Conservation (phyloP, 257 asterid genomes). For the Solanum commersonii region DNA sequence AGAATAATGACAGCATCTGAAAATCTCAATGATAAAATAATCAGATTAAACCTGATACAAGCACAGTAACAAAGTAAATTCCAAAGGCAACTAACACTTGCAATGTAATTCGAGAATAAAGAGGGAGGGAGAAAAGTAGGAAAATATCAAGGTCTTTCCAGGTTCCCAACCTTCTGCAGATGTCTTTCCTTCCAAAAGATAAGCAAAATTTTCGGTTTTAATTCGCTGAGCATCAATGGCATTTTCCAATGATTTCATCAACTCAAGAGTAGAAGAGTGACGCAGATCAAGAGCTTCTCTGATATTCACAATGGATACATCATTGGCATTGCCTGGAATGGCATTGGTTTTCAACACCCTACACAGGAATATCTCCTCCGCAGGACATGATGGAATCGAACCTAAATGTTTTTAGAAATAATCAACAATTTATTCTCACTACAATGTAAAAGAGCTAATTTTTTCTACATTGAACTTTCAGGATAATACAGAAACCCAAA, state of each 20-base stretch:
- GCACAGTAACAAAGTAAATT: not conserved
- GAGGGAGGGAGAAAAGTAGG: not conserved
- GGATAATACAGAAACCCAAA: not conserved
- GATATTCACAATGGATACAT: conserved; percentile 34
- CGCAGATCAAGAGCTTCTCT: conserved; percentile 61
- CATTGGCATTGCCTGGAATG: conserved; percentile 24
- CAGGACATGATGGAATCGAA: conserved; percentile 68
- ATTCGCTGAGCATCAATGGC: conserved; percentile 58
- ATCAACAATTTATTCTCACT: not conserved
- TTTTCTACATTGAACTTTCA: not conserved
- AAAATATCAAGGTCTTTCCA: conserved; percentile 10
- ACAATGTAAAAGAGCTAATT: not conserved
- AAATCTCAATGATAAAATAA: not conserved
- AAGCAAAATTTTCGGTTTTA: conserved; percentile 47
- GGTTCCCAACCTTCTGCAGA: conserved; percentile 62
- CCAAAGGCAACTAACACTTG: not conserved
- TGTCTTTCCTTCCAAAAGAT: conserved; percentile 39
- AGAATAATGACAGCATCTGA: conserved; percentile 53
- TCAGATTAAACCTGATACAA: not conserved
- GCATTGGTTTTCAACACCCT: conserved; percentile 50
- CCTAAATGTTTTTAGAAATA: conserved; percentile 23
- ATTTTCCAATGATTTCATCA: conserved; percentile 65
- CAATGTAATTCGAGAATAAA: not conserved
- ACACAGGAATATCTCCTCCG: conserved; percentile 79
- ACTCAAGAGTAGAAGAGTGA: conserved; percentile 52